Evolutionary conservation across 495 filamentous ascomycete genomes (phyloP).

Genomic region (Aspergillus diversus): DNA sequence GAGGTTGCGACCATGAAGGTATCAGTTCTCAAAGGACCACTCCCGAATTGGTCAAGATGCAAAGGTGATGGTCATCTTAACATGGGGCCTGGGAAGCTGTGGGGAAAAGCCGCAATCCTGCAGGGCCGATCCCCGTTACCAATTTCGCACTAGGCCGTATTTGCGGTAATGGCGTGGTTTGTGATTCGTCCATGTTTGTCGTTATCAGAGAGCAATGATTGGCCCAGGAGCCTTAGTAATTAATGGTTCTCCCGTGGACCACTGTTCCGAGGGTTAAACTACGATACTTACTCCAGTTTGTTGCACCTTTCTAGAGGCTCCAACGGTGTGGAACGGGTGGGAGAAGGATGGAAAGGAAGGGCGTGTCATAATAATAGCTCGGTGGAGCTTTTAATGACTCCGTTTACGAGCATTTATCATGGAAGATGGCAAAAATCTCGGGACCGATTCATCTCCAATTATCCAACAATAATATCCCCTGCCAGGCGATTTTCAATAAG

Average conservation of each 20-base stretch:
- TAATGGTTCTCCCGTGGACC: conserved; percentile 3
- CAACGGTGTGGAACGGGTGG: background rate
- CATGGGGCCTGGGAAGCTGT: conserved; percentile 15
- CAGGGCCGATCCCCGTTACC: conserved; percentile 39
- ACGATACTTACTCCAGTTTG: background rate
- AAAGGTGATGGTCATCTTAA: background rate
- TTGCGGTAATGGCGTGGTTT: background rate
- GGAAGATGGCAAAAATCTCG: too few species aligned
- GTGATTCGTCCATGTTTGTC: conserved; percentile 28
- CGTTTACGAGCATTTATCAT: background rate
- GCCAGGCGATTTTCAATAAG: too few species aligned
- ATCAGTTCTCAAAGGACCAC: background rate
- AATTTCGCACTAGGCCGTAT: conserved; percentile 31
- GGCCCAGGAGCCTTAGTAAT: conserved; percentile 5
- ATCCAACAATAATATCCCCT: too few species aligned
- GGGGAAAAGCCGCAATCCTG: conserved; percentile 33
- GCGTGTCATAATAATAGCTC: background rate
- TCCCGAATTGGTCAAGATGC: too few species aligned
- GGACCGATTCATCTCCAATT: background rate
- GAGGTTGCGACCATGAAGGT: background rate
- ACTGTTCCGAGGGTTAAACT: too few species aligned
- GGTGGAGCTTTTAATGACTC: background rate
- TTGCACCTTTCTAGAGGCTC: background rate
- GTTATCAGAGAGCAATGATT: conserved; percentile 35
- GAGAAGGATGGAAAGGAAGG: background rate